phyloP scores from a whole-genome alignment of 768 basidiomycete species.

The Trametes sanguinea region DNA sequence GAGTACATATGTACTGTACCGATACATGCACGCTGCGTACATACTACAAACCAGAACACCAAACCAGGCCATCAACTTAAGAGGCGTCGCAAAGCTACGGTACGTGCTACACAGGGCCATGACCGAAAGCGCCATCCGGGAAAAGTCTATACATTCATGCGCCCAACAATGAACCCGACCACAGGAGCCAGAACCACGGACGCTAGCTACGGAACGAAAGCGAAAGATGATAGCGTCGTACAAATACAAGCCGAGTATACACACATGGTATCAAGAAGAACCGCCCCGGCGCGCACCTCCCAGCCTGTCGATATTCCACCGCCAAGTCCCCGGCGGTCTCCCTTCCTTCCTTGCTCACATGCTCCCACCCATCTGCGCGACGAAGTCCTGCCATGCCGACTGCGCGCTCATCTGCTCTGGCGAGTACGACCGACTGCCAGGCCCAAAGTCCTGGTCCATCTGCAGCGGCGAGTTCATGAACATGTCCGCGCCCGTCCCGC shows the following conservation, averaged over 20 bases:
- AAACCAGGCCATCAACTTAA: not conserved
- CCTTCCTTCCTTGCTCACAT: slow-evolving; percentile 15
- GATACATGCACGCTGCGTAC: not conserved
- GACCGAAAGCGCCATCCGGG: not conserved
- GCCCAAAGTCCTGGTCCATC: slow-evolving; percentile 30
- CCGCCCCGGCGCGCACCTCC: not conserved
- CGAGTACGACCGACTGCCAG: slow-evolving; percentile 38
- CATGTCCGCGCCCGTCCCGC: slow-evolving; percentile 29
- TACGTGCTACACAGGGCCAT: not conserved
- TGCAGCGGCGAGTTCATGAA: slow-evolving; percentile 27
- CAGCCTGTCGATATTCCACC: not conserved
- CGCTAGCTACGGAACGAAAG: not conserved
- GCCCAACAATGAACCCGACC: not conserved
- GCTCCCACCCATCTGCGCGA: slow-evolving; percentile 31
- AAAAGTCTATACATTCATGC: not conserved
- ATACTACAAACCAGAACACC: not conserved
- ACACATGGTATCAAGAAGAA: slow-evolving; percentile 16
- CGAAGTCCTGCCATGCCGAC: slow-evolving; percentile 37
- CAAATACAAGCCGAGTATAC: slow-evolving; percentile 13
- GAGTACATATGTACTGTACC: not conserved
- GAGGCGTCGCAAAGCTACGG: not conserved
- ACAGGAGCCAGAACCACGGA: not conserved
- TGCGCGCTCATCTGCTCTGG: slow-evolving; percentile 33
- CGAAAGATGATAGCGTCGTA: not conserved
- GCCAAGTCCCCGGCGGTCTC: not conserved